Evolutionary conservation across 345 rosid species (phyloP), one percentile per base, ranked within the genome.

Genomic region (Gossypium ekmanianum): DNA sequence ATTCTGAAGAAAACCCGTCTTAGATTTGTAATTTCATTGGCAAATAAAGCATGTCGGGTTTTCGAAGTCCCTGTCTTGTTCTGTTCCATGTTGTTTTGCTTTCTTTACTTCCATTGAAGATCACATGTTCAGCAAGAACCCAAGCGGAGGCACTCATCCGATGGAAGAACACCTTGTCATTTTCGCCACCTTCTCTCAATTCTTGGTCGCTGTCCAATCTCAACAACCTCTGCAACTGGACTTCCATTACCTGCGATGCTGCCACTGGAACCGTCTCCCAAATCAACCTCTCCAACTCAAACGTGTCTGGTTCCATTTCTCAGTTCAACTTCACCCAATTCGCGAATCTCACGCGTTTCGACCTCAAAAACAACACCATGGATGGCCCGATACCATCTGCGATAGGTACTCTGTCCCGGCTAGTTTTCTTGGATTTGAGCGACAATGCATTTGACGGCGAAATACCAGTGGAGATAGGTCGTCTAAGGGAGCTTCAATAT

Each of bases 201-300:
- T 87, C 96, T 16, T 91, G 96, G 96, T 83, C 93, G 13, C 67
- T 72, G 44, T 10, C 84, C 77, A 85, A 85, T 78, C 14, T 85
- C 83, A 48, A 41, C 80, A 83, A 24, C 61, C 86, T 86, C 81
- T 89, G 96, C 89, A 89, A 82, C 81, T 91, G 96, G 96, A 79
- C 77, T 52, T 84, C 82, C 65, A 75, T 89, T 34, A 58, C 65
- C 79, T 91, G 93, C 73, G 75, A 79, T 73, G 12, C 76, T 71
- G 13, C 11, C 54, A 65, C 79, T 2, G 64, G 71, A 55, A 50
- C 77, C 0, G 83, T 89, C 59, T 82, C 87, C 2, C 68, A 72
- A 61, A 66, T 91, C 20, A 65, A 77, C 80, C 85, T 91, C 43
- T 76, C 86, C 24, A 58, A 55, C 52, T 70, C 61, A 43, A 68